Conservation (phyloP, 2,329 filamentous ascomycete genomes). For the Eurotiales sp. region DNA sequence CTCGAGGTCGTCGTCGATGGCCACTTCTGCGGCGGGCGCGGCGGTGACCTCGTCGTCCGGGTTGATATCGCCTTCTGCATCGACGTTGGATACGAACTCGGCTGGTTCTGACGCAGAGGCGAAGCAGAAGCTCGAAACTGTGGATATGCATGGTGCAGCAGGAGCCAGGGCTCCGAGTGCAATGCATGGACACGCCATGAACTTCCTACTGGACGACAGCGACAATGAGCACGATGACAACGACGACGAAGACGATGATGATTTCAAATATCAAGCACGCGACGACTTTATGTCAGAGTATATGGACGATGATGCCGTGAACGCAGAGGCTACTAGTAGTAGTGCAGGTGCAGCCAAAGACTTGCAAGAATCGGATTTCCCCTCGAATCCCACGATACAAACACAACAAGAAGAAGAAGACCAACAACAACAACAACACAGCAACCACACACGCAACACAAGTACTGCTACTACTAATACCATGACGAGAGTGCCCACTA, state of each 20-base stretch:
- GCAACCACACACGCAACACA: no score
- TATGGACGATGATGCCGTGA: slow-evolving; percentile 7
- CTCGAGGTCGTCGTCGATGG: not conserved
- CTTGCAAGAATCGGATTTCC: not conserved
- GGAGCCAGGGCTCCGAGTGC: not conserved
- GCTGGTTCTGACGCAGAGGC: not conserved
- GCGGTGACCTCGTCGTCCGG: slow-evolving; percentile 3
- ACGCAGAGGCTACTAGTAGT: not conserved
- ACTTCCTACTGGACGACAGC: slow-evolving; percentile 2
- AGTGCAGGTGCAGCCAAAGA: not conserved
- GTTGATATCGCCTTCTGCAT: slow-evolving; percentile 2
- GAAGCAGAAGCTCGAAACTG: no score
- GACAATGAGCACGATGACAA: not conserved
- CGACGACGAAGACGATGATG: not conserved
- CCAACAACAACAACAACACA: no score
- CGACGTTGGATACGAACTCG: not conserved
- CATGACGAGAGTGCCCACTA: no score
- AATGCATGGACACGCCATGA: not conserved
- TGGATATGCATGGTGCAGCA: not conserved
- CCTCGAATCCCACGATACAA: not conserved
- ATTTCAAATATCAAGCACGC: slow-evolving; percentile 3
- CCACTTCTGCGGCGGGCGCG: not conserved
- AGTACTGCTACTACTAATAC: no score
- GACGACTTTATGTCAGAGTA: slow-evolving; percentile 15
- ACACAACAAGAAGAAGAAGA: no score